Percentiles rank a stretch among this genome's conserved stretches.
Evolutionary conservation across 345 rosid genomes (phyloP).

Genomic region (Kandelia obovata): DNA sequence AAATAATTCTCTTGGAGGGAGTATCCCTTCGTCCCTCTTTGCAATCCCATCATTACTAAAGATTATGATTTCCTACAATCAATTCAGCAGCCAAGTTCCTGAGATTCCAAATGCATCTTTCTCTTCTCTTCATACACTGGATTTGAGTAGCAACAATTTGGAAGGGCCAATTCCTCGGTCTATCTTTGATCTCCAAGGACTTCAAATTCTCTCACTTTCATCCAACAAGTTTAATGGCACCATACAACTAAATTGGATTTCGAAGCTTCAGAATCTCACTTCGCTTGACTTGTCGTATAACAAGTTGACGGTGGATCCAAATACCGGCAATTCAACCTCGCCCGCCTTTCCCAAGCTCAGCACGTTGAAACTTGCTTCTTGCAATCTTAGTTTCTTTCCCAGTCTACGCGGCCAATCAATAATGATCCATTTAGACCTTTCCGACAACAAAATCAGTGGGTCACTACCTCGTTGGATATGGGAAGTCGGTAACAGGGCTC

Average conservation of each 20-base stretch:
- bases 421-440: background rate
- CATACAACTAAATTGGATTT: background rate
- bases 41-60: too few relatives aligned
- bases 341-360: background rate
- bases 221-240: background rate
- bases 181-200: background rate
- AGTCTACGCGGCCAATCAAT: background rate
- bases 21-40: too few relatives aligned
- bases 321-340: background rate
- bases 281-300: slow-evolving; percentile 28
- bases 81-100: too few relatives aligned
- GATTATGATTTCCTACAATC: too few relatives aligned
- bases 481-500: background rate
- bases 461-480: background rate
- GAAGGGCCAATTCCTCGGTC: background rate
- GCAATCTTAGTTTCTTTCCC: background rate
- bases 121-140: too few relatives aligned
- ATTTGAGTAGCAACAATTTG: background rate
- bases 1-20: too few relatives aligned
- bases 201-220: background rate
- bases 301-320: background rate
- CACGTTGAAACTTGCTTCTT: background rate
- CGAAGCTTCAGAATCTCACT: slow-evolving; percentile 6
- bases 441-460: background rate
- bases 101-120: too few relatives aligned